Base-by-base conservation (phyloP, 495 filamentous ascomycete species). In the Penicillium antarcticum region DNA sequence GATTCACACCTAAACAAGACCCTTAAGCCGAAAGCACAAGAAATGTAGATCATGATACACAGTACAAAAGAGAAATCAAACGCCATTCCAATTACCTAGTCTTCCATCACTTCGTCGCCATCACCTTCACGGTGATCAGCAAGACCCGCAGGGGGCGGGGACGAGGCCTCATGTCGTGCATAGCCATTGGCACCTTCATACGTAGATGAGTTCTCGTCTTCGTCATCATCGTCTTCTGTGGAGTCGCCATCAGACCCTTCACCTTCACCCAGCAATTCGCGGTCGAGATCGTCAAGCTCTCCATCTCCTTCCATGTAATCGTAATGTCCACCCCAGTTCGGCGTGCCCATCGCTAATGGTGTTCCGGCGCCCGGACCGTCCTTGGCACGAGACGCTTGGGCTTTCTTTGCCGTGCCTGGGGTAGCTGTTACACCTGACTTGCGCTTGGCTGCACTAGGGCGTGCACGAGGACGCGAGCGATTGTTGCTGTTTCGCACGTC, bases 281-380 rank as follows among this genome's bases (percentile, higher is more conserved):
- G 71, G 46, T 80, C 78, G 12, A 79, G 68, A 45, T 80, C 77
- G 47, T 80, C 77, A 10, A 80, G 64, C 43, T 80, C 76, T 11
- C 64, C 69, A 21, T 73, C 68, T 11, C 64, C 69, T 24, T 73
- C 68, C 8, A 69, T 48, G 37, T 72, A 67, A 18, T 67, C 66
- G 5, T 61, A 60, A 23, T 59, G 60, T 18, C 42, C 61, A 34
- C 63, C 61, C 44, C 60, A 66, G 21, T 49, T 54, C 7, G 63
- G 59, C 14, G 65, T 60, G 14, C 44, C 58, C 29, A 50, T 49
- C 51, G 5, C n/a, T n/a, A n/a, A n/a, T n/a, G 54, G 53, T 7
- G 53, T 46, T 34, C 43, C 45, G 26, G 41, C 53, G 8, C 40
- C 56, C 21, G 47, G 51, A 36, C 54, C 62, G 38, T 60, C 56